A percentile compares a stretch with the other conserved stretches of the same genome.
Evolutionary conservation across 1,284 basidiomycete genomes (phyloP).

Genomic region (Singerocomus inundabilis): DNA sequence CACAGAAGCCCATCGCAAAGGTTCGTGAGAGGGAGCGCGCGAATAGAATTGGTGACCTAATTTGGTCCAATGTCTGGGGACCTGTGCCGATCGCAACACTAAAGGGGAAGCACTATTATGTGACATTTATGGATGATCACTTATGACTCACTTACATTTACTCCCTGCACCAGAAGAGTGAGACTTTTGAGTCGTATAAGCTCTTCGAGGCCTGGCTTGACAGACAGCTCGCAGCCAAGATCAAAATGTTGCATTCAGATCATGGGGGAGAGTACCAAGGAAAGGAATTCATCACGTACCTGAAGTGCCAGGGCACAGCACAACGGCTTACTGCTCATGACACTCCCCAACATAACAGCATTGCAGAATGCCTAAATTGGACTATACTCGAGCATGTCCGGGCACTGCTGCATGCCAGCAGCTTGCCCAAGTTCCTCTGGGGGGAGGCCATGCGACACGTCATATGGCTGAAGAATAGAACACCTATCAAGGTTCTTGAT

Average conservation of each 20-base stretch:
- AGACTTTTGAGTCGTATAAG: background rate
- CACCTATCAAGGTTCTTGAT: background rate
- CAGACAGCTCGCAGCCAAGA: background rate
- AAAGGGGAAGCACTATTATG: accelerated
- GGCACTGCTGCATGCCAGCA: background rate
- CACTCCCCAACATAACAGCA: background rate
- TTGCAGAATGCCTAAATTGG: background rate
- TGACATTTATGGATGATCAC: slow-evolving; percentile 3
- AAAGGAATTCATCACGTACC: background rate
- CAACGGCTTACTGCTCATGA: background rate
- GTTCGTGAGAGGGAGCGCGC: background rate
- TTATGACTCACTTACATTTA: background rate
- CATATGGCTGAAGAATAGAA: background rate
- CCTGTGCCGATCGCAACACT: background rate
- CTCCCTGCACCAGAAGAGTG: background rate
- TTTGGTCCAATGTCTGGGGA: background rate
- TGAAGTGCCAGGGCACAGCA: background rate
- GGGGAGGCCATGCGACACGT: background rate
- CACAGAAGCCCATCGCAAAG: background rate
- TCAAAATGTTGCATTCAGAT: background rate
- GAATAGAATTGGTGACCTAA: accelerated
- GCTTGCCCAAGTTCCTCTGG: slow-evolving; percentile 5
- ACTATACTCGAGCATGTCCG: background rate
- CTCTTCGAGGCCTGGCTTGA: background rate
- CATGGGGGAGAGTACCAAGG: background rate